Evolutionary conservation across 805 yeast genomes (phyloP), one percentile per base, ranked within the genome.

Genomic region (Wickerhamiella slavikovae): DNA sequence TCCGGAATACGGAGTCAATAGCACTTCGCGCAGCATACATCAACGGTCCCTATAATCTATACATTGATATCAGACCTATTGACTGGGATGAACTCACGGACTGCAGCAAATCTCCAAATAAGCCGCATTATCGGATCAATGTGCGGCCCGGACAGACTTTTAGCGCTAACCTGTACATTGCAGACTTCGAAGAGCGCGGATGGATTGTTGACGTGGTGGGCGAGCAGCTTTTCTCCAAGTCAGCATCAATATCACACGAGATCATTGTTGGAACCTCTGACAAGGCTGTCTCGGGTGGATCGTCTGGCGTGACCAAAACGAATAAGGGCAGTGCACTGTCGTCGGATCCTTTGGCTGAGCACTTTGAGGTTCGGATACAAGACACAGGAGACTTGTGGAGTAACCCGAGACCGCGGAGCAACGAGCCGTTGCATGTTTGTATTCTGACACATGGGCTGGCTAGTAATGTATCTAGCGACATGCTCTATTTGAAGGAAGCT

Each of bases 401-500:
- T 46, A 45, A 60, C 22, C 89, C 91, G 0, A 63, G 68, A 1
- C 60, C 56, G 2, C 39, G 53, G 8, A 54, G 60, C 0, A 42
- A 54, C 4, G 49, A 52, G 33, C 89, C 91, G 0, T 65, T 72
- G 10, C 98, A 89, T 55, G 55, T 89, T 32, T 89, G 85, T 3
- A 59, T 89, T 3, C 40, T 83, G 9, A 80, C 94, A 0, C 98
- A 89, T 49, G 98, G 98, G 0, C 62, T 89, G 16, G 92, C 80
- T 44, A 78, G 95, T 2, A 89, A 83, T 43, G 65, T 72, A 4
- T 72, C 89, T 2, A 80, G 93, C 8, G 98, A 89, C 49, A 68
- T 89, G 91, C 60, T 78, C 13, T 83, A 73, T 42, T 43, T 85
- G 33, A 82, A 82, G 39, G 96, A 89, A 43, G 63, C 62, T 41